phyloP scores from a whole-genome alignment of 2,329 filamentous ascomycete genomes.

The Pseudocercospora pini-densiflorae region DNA sequence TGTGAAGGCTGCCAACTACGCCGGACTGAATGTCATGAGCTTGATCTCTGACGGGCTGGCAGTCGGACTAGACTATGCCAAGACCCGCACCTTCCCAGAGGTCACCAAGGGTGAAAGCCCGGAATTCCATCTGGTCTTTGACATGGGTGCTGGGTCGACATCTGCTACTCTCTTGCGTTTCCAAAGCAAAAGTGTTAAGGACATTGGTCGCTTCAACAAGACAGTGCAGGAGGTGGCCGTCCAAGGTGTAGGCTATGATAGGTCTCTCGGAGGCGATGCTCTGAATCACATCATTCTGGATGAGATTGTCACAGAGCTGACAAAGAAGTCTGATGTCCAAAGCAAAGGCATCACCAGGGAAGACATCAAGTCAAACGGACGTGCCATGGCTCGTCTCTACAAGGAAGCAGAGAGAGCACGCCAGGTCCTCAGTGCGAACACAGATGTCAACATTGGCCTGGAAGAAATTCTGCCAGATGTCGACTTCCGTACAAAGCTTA shows the following conservation, averaged over 20 bases:
- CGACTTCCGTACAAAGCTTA: constrained; percentile 91
- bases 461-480: constrained; percentile 91
- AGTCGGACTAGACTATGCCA: constrained; percentile 94
- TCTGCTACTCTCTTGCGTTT: constrained; percentile 90
- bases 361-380: constrained; percentile 74
- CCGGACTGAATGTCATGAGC: constrained; percentile 82
- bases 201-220: constrained; percentile 92
- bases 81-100: constrained; percentile 84
- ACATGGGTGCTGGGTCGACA: constrained; percentile 96
- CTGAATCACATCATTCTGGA: constrained; percentile 88
- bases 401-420: constrained; percentile 88
- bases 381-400: constrained; percentile 85
- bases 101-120: constrained; percentile 81
- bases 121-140: constrained; percentile 91
- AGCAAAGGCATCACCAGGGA: constrained; percentile 65
- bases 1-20: constrained; percentile 81
- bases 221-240: constrained; percentile 95
- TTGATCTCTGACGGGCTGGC: constrained; percentile 89
- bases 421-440: constrained; percentile 92
- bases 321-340: constrained; percentile 67
- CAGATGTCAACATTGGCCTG: constrained; percentile 77
- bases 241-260: constrained; percentile 85
- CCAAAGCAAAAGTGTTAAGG: constrained; percentile 87
- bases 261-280: constrained; percentile 84
- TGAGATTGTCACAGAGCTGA: constrained; percentile 82